Base-by-base conservation (phyloP, 345 rosid species). In the Trapa incisa region DNA sequence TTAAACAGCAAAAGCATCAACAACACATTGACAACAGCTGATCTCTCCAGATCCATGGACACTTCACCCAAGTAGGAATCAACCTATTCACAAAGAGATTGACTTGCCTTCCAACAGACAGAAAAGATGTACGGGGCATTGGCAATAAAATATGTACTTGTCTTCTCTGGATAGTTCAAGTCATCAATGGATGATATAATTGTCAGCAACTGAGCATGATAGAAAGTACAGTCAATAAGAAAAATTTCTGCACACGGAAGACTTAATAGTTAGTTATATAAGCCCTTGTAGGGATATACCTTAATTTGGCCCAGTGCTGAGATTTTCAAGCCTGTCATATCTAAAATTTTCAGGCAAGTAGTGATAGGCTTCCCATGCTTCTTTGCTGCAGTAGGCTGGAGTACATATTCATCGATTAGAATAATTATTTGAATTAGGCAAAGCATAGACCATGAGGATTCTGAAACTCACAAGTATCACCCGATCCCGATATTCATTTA, bases 91-190 rank as follows among this genome's bases (percentile, higher is more conserved):
- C 1, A 67, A 61, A 53, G 56, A 32, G 29, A 14, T 37, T 65
- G 6, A 53, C 69, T 76, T 68, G 84, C 94, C 89, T 87, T 93
- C 96, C 96, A 93, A 77, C 97, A 87, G 48, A 96, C 92, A 8
- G 97, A 87, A 80, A 93, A 93, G 80, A 93, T 80, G 74, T 88
- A 91, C 17, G 97, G 99, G 56, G 77, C 97, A 68, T 93, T 93
- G 65, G 86, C 97, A 72, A 91, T 83, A 78, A 83, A 93, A 76
- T 93, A 93, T 0, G 92, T 79, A 70, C 80, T 79, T 33, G 98
- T 87, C 86, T 86, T 93, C 86, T 93, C 97, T 1, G 98, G 98
- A 71, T 93, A 93, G 81, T 93, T 93, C 78, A 88, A 77, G 78
- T 93, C 98, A 77, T 93, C 97, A 39, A 93, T 78, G 33, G 86